Conservation (phyloP, 2,329 filamentous ascomycete species). For the Boeremia exigua region DNA sequence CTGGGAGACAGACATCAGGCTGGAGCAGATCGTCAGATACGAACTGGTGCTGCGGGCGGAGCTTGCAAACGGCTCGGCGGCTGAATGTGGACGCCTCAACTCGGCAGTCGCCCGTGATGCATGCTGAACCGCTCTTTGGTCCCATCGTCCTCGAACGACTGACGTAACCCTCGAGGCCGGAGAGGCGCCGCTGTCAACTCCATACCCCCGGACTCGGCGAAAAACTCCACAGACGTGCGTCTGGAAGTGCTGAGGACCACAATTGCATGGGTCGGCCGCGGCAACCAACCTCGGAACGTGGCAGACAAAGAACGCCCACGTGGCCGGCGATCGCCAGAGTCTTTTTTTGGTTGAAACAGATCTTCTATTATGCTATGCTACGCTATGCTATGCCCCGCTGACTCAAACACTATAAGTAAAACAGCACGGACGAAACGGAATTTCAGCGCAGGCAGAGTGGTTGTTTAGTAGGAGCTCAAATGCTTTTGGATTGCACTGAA, state of each 20-base stretch:
- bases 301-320: conserved; percentile 7
- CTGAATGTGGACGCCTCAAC: conserved; percentile 13
- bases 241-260: not conserved
- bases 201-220: conserved; percentile 1
- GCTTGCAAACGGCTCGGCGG: conserved; percentile 10
- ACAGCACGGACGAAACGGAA: not conserved
- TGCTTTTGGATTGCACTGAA: conserved; percentile 28
- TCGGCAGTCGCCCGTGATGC: conserved; percentile 11
- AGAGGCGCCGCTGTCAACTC: conserved; percentile 8
- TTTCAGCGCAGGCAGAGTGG: not conserved
- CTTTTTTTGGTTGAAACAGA: not conserved
- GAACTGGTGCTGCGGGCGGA: conserved; percentile 1
- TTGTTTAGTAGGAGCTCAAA: conserved; percentile 12
- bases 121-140: conserved; percentile 7
- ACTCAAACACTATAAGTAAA: conserved; percentile 7
- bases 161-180: conserved; percentile 6
- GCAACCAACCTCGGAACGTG: not conserved
- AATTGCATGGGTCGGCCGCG: not conserved
- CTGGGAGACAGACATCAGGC: not conserved
- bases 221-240: conserved; percentile 13
- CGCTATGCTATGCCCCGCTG: conserved; percentile 14
- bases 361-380: conserved; percentile 13
- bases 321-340: not conserved
- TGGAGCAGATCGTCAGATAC: not conserved
- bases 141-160: not conserved